Evolutionary conservation across 176 grass and related monocot genomes (phyloP).

Genomic region (Phragmites australis): DNA sequence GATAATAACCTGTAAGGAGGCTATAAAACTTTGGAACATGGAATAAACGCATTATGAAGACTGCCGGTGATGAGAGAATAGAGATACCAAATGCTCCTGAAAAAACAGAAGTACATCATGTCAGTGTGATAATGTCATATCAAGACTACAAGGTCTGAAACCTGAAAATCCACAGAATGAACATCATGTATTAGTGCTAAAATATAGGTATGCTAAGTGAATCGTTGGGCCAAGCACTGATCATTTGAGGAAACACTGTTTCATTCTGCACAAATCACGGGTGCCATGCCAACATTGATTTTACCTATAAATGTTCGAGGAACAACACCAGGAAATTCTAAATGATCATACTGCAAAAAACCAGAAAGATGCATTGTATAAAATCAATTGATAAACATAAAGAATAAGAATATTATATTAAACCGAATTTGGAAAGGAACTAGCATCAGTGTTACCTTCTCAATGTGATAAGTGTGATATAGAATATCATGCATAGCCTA

Average conservation of each 20-base stretch:
- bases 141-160: slow-evolving; percentile 6
- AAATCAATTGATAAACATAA: slow-evolving; percentile 26
- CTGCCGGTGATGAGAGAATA: slow-evolving; percentile 57
- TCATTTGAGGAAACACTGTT: slow-evolving; percentile 4
- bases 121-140: neutral
- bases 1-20: slow-evolving; percentile 68
- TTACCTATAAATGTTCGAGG: slow-evolving; percentile 95
- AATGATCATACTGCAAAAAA: slow-evolving; percentile 79
- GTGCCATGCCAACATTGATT: slow-evolving; percentile 26
- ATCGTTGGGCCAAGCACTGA: neutral
- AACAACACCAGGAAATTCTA: slow-evolving; percentile 93
- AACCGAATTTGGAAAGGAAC: slow-evolving; percentile 5
- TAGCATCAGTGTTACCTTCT: slow-evolving; percentile 57
- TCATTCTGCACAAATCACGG: slow-evolving; percentile 17
- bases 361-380: neutral
- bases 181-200: neutral
- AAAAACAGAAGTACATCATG: slow-evolving; percentile 26
- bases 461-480: slow-evolving; percentile 70
- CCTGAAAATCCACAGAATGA: neutral
- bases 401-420: neutral
- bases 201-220: slow-evolving; percentile 1
- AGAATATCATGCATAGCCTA: slow-evolving; percentile 98
- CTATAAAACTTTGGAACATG: slow-evolving; percentile 70
- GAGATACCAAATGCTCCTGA: slow-evolving; percentile 77
- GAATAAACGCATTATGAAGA: slow-evolving; percentile 55